These are phyloP conservation scores for Hirsutella rhossiliensis DNA, from an alignment of 2,329 filamentous ascomycete genomes.

Conservation along the genomic window DNA sequence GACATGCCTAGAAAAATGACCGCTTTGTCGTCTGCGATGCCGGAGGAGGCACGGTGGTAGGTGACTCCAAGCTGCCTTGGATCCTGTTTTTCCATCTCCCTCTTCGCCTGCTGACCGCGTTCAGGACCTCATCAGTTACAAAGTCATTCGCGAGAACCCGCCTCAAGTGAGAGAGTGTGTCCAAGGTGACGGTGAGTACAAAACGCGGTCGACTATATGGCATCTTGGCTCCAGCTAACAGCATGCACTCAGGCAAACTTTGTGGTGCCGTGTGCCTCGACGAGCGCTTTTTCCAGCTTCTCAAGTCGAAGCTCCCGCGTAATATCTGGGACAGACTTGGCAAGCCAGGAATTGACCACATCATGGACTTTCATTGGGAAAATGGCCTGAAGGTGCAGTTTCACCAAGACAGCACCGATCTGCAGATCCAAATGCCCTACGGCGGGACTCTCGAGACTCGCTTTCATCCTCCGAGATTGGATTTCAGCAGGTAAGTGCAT, in stretches of 20 bases:
- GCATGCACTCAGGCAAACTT: conserved; percentile 15
- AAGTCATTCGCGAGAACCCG: conserved; percentile 8
- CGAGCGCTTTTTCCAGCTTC: conserved; percentile 17
- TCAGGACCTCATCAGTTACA: conserved; percentile 29
- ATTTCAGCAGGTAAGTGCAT: conserved; percentile 3
- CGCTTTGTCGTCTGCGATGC: conserved; percentile 22
- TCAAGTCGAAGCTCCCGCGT: conserved; percentile 11
- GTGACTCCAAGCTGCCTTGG: background rate
- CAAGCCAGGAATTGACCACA: background rate
- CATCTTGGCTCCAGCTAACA: background rate
- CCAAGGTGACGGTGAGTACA: conserved; percentile 19
- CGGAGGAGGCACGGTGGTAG: conserved; percentile 23
- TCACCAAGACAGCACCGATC: conserved; percentile 1
- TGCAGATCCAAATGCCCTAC: conserved; percentile 11
- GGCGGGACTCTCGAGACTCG: background rate
- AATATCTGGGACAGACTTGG: conserved; percentile 2
- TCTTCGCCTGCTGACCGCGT: background rate
- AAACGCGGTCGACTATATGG: background rate
- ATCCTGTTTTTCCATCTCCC: background rate
- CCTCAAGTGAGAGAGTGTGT: conserved; percentile 23
- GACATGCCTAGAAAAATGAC: conserved; percentile 7
- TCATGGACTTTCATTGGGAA: conserved; percentile 17
- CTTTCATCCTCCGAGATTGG: background rate
- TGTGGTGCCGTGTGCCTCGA: conserved; percentile 29
- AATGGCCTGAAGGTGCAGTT: conserved; percentile 16